These are phyloP conservation scores for Leccinum pseudoinsigne DNA, from an alignment of 1,284 basidiomycete species.

Conservation along the genomic window DNA sequence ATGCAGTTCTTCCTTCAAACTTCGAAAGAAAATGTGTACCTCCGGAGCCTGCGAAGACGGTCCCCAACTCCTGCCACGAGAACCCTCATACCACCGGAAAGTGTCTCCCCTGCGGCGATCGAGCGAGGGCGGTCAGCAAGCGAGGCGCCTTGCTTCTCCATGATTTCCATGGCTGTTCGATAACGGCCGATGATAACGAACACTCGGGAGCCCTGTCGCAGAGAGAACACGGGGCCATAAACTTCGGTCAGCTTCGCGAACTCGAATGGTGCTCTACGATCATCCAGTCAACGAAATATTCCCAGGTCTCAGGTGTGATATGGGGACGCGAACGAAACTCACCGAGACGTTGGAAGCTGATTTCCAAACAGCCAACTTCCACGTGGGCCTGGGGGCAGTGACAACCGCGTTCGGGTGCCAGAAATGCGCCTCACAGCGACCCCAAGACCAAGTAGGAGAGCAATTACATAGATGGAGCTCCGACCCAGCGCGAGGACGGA, in stretches of 20 bases:
- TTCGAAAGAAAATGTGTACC: neutral
- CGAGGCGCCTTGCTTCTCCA: slow-evolving; percentile 27
- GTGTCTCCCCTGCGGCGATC: slow-evolving; percentile 17
- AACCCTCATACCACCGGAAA: slow-evolving; percentile 20
- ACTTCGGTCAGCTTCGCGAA: slow-evolving; percentile 21
- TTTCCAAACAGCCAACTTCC: slow-evolving; percentile 21
- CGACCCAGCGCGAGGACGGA: neutral
- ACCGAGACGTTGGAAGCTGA: slow-evolving; percentile 15
- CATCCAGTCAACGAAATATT: neutral
- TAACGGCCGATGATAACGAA: slow-evolving; percentile 21
- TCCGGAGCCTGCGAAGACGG: slow-evolving; percentile 15
- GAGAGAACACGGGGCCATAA: slow-evolving; percentile 24
- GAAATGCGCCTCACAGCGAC: neutral
- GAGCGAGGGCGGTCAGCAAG: slow-evolving; percentile 27
- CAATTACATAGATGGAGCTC: slow-evolving; percentile 1
- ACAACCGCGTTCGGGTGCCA: neutral
- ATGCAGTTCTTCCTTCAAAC: neutral
- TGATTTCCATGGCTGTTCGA: slow-evolving; percentile 23
- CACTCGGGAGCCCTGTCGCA: slow-evolving; percentile 12
- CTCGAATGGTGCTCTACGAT: slow-evolving; percentile 10
- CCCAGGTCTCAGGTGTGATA: neutral
- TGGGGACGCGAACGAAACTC: neutral
- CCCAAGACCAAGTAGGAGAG: slow-evolving; percentile 9
- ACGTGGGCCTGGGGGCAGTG: slow-evolving; percentile 18
- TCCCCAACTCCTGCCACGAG: slow-evolving; percentile 8